phyloP scores from a whole-genome alignment of 495 filamentous ascomycete species.

The Penicillium coprophilum region DNA sequence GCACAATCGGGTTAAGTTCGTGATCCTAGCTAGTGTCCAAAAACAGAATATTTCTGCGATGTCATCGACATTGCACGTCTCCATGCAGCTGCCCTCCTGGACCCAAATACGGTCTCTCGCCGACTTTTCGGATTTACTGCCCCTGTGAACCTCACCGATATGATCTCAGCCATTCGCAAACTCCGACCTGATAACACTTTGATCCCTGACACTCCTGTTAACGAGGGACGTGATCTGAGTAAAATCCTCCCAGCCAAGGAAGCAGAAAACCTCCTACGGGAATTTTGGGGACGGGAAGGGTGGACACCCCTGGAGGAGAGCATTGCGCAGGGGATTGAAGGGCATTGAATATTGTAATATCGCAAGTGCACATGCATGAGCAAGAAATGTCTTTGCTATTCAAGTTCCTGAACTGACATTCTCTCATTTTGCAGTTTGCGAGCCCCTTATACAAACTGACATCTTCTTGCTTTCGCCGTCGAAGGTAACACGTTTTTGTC shows the following conservation, averaged over 20 bases:
- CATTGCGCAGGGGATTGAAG: not conserved
- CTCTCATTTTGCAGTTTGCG: not conserved
- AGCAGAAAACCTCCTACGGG: slow-evolving; percentile 17
- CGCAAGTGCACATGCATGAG: not conserved
- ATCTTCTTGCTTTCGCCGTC: not conserved
- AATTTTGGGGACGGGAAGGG: slow-evolving; percentile 13
- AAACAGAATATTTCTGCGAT: slow-evolving; percentile 43
- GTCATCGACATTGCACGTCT: slow-evolving; percentile 51
- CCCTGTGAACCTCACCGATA: slow-evolving; percentile 21
- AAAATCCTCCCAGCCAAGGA: slow-evolving; percentile 12
- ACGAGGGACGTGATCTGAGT: slow-evolving; percentile 14
- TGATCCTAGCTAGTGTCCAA: not conserved
- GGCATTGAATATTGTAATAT: not conserved
- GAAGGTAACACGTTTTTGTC: not conserved
- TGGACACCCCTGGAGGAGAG: slow-evolving; percentile 3
- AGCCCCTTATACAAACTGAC: not conserved
- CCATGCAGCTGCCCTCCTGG: slow-evolving; percentile 47
- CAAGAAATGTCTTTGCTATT: not conserved
- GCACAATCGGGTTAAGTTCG: not conserved
- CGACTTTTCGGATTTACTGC: slow-evolving; percentile 41
- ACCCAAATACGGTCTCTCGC: slow-evolving; percentile 40
- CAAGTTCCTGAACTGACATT: not conserved
- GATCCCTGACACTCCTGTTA: slow-evolving; percentile 16
- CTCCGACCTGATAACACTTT: slow-evolving; percentile 22
- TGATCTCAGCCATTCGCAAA: slow-evolving; percentile 17